Conservation (phyloP, 768 basidiomycete species). For the Rhizopogon vesiculosus region DNA sequence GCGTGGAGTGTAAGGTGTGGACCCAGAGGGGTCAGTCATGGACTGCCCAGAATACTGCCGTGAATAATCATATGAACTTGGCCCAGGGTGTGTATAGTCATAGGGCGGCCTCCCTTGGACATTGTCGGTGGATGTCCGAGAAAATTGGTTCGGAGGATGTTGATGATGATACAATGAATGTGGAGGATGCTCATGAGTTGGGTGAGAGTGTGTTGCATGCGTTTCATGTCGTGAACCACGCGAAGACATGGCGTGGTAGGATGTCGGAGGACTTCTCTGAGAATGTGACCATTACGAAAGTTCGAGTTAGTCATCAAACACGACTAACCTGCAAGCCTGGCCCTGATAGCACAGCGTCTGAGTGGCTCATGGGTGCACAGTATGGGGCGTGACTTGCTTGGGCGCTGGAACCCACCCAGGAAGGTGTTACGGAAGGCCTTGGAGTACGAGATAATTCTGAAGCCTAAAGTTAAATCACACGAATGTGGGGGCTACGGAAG, state of each 20-base stretch:
- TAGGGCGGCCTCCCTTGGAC: constrained; percentile 21
- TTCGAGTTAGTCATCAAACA: background rate
- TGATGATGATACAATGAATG: constrained; percentile 18
- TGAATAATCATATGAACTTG: constrained; percentile 1
- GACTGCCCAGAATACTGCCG: constrained; percentile 7
- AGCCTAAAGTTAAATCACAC: constrained; percentile 1
- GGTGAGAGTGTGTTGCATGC: constrained; percentile 11
- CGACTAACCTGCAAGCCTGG: constrained; percentile 26
- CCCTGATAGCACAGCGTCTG: constrained; percentile 20
- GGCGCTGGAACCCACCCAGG: constrained; percentile 41
- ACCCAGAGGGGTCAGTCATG: constrained; percentile 12
- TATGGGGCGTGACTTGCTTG: constrained; percentile 25
- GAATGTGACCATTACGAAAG: constrained; percentile 4
- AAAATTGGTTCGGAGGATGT: background rate
- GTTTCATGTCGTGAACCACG: constrained; percentile 23
- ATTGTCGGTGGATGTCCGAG: constrained; percentile 23
- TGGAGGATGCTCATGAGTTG: constrained; percentile 17
- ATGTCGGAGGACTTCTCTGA: constrained; percentile 17
- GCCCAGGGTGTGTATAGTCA: constrained; percentile 18
- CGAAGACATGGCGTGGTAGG: constrained; percentile 16
- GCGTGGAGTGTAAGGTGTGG: constrained; percentile 8
- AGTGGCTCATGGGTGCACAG: constrained; percentile 19
- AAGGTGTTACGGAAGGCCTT: constrained; percentile 35
- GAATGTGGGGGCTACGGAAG: background rate
- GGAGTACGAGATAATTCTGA: constrained; percentile 41